Conservation (phyloP, 1,139 yeast species). For the Trichomonascaceae sp. region DNA sequence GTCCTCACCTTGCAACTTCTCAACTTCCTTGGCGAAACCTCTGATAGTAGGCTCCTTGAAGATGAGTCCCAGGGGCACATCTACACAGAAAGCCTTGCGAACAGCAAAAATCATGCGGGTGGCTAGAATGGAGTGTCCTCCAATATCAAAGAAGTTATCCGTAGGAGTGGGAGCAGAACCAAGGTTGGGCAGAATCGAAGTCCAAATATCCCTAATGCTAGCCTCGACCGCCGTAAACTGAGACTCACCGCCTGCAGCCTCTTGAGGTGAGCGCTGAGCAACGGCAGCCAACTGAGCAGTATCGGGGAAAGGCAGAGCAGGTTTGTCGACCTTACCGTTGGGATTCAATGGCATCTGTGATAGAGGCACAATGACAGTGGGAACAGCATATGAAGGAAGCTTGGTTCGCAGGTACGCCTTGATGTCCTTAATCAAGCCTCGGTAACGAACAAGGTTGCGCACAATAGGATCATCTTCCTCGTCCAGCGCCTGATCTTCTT, state of each 20-base stretch:
- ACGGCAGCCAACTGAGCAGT: constrained; percentile 70
- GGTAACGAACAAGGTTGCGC: constrained; percentile 62
- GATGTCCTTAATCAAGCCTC: constrained; percentile 67
- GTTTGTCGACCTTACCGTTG: constrained; percentile 96
- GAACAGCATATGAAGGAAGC: constrained; percentile 87
- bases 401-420: constrained; percentile 73
- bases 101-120: constrained; percentile 93
- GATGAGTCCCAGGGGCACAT: constrained; percentile 78
- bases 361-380: constrained; percentile 82
- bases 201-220: constrained; percentile 70
- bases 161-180: constrained; percentile 65
- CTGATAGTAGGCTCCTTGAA: constrained; percentile 80
- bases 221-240: constrained; percentile 49
- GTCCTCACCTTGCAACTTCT: constrained; percentile 34
- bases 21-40: constrained; percentile 64
- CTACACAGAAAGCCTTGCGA: constrained; percentile 63
- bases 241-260: constrained; percentile 3
- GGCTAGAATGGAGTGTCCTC: constrained; percentile 95
- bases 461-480: constrained; percentile 45
- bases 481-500: constrained; percentile 38
- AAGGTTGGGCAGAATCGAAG: constrained; percentile 67
- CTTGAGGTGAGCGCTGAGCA: constrained; percentile 28
- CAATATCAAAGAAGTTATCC: constrained; percentile 92
- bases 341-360: constrained; percentile 85
- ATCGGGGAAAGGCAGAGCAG: constrained; percentile 90